Percentiles rank a stretch among this genome's conserved stretches.
These are phyloP conservation scores for Sinapis alba DNA, from an alignment of 441 rosid species.

Conservation along the genomic window DNA sequence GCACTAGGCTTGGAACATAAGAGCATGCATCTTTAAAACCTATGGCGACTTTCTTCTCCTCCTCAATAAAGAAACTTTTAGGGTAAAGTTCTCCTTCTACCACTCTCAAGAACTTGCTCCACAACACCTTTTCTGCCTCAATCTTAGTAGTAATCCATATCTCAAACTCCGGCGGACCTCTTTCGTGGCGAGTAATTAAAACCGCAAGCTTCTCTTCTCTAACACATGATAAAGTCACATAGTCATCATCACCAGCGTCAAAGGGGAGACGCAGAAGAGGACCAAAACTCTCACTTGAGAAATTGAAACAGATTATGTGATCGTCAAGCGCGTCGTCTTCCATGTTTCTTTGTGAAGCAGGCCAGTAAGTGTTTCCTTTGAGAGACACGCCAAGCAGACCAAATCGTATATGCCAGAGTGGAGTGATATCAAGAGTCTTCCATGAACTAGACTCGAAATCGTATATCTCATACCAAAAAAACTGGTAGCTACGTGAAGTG, in stretches of 20 bases:
- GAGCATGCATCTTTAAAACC: neutral
- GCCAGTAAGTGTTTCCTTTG: neutral
- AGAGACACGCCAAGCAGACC: neutral
- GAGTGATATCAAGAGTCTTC: neutral
- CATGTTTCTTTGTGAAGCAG: neutral
- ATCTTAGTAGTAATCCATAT: neutral
- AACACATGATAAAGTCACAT: neutral
- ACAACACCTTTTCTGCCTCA: neutral
- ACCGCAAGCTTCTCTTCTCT: constrained; percentile 1
- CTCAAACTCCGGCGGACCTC: neutral
- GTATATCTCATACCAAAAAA: neutral
- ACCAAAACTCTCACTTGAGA: neutral
- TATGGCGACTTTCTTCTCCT: too few relatives aligned
- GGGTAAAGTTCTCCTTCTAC: too few relatives aligned
- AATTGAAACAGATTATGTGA: constrained; percentile 2
- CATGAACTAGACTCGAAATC: neutral
- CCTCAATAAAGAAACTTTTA: too few relatives aligned
- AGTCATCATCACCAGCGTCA: neutral
- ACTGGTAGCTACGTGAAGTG: neutral
- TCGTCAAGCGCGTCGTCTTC: neutral
- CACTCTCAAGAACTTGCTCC: neutral
- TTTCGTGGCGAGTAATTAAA: neutral
- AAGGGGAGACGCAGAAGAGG: neutral
- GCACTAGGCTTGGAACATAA: too few relatives aligned
- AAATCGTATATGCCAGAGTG: neutral